A percentile compares a stretch with the other conserved stretches of the same genome.
Evolutionary conservation across 1,139 yeast genomes (phyloP).

Genomic region (Suhomyces taliae): DNA sequence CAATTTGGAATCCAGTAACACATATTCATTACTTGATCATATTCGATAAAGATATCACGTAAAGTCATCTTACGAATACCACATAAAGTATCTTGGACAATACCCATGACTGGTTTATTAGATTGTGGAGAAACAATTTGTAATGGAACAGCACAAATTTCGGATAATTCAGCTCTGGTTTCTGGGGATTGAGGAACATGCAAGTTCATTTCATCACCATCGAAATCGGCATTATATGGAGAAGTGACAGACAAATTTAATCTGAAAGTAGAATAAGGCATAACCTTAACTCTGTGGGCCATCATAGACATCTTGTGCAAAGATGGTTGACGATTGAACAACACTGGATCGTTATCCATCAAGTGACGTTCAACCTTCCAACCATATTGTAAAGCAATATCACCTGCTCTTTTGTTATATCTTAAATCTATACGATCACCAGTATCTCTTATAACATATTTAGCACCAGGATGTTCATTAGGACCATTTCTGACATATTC

Average conservation of each 20-base stretch:
- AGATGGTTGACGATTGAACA: constrained; percentile 98
- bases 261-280: constrained; percentile 98
- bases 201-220: constrained; percentile 99
- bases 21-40: constrained; percentile 94
- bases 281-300: constrained; percentile 99
- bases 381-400: constrained; percentile 94
- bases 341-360: constrained; percentile 95
- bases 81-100: constrained; percentile 97
- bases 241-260: constrained; percentile 95
- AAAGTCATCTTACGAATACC: constrained; percentile 95
- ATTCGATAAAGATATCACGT: constrained; percentile 84
- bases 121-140: constrained; percentile 99
- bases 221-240: constrained; percentile 99
- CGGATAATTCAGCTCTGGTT: constrained; percentile 93
- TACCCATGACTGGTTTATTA: constrained; percentile 99
- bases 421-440: constrained; percentile 98
- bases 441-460: constrained; percentile 94
- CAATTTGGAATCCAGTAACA: constrained; percentile 97
- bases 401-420: constrained; percentile 98
- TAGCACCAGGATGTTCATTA: constrained; percentile 99
- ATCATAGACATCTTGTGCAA: constrained; percentile 99
- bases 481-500: constrained; percentile 97
- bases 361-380: constrained; percentile 99
- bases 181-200: constrained; percentile 99
- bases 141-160: constrained; percentile 93